phyloP scores from a whole-genome alignment of 2,329 filamentous ascomycete species.

The Emmonsia crescens region DNA sequence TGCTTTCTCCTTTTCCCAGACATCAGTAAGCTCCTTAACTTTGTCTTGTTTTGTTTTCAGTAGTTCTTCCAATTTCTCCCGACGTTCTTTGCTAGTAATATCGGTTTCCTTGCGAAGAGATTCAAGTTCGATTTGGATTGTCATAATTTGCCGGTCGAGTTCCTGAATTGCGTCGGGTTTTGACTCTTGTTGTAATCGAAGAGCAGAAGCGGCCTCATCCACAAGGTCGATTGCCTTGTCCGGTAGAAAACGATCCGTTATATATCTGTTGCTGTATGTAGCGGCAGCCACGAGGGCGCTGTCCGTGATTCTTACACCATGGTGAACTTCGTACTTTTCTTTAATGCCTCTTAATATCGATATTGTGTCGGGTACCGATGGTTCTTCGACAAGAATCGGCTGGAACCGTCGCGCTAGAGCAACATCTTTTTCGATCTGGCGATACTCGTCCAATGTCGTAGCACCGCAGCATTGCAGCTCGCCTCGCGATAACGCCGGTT shows the following conservation, averaged over 20 bases:
- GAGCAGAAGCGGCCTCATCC: constrained; percentile 83
- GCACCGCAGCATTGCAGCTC: constrained; percentile 93
- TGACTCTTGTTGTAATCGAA: constrained; percentile 88
- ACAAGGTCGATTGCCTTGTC: constrained; percentile 97
- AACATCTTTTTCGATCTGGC: constrained; percentile 90
- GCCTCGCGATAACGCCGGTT: constrained; percentile 83
- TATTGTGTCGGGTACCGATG: constrained; percentile 81
- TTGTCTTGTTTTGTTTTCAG: constrained; percentile 69
- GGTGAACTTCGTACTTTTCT: constrained; percentile 93
- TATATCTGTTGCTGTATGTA: constrained; percentile 87
- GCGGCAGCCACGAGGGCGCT: constrained; percentile 84
- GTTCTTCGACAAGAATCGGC: constrained; percentile 86
- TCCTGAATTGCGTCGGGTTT: constrained; percentile 91
- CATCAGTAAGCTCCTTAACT: constrained; percentile 59
- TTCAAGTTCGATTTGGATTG: constrained; percentile 91
- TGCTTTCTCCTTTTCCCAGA: constrained; percentile 81
- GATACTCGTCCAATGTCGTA: constrained; percentile 85
- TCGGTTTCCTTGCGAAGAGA: constrained; percentile 91
- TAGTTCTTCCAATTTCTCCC: constrained; percentile 71
- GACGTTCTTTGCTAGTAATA: constrained; percentile 72
- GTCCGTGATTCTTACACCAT: constrained; percentile 90
- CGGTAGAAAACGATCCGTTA: constrained; percentile 88
- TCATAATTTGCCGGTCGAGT: constrained; percentile 91
- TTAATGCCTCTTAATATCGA: constrained; percentile 95
- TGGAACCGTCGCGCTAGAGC: constrained; percentile 88